Conservation (phyloP, 2,329 filamentous ascomycete species). For the Calonectria ilicicola region DNA sequence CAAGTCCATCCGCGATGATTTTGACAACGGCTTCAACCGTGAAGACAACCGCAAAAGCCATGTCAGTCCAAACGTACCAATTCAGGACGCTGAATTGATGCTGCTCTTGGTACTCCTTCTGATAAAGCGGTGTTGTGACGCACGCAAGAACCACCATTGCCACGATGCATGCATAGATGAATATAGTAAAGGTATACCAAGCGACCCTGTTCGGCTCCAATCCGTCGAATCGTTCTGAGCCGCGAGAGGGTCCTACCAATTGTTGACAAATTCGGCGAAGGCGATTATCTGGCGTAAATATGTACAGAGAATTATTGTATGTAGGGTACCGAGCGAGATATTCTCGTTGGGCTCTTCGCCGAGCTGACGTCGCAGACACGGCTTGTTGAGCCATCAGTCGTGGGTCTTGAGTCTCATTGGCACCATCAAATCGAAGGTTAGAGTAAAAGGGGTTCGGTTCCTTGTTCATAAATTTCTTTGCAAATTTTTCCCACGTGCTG, state of each 20-base stretch:
- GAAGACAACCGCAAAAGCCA: conserved; percentile 90
- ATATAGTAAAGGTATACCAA: conserved; percentile 94
- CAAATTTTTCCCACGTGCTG: conserved; percentile 70
- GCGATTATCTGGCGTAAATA: conserved; percentile 84
- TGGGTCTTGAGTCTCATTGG: conserved; percentile 85
- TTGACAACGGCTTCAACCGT: conserved; percentile 90
- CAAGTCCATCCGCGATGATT: conserved; percentile 92
- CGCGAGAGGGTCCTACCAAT: conserved; percentile 91
- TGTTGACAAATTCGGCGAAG: conserved; percentile 87
- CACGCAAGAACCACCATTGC: conserved; percentile 98
- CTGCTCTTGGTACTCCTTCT: conserved; percentile 82
- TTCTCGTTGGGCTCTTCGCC: conserved; percentile 89
- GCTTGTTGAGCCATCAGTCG: conserved; percentile 91
- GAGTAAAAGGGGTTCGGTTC: conserved; percentile 98
- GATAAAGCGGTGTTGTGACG: conserved; percentile 93
- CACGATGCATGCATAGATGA: conserved; percentile 94
- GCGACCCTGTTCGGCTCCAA: conserved; percentile 88
- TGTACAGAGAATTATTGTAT: conserved; percentile 92
- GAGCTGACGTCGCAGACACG: conserved; percentile 82
- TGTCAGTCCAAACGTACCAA: conserved; percentile 96
- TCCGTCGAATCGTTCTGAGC: conserved; percentile 87
- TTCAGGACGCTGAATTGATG: conserved; percentile 73
- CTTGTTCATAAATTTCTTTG: conserved; percentile 67
- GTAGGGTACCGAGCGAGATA: conserved; percentile 88
- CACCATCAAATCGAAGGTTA: conserved; percentile 74